Evolutionary conservation across 805 yeast species (phyloP), one percentile per base, ranked within the genome.

Genomic region (Lachancea sp.): DNA sequence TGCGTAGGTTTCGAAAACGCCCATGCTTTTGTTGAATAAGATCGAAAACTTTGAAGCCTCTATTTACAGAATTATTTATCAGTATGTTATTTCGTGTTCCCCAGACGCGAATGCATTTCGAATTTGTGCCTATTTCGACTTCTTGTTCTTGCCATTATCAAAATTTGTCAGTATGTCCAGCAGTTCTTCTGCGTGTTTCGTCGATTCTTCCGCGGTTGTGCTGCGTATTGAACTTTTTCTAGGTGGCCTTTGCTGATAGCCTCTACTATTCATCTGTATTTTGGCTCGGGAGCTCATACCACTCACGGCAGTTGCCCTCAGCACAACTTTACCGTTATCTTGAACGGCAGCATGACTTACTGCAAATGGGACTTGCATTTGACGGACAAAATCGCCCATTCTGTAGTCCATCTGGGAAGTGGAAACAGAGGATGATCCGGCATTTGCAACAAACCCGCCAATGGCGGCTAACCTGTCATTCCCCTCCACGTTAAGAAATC

Each of bases 371-470:
- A 67, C 58, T 28, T 62, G 62, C 33, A 61, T 52, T 48, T 72
- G 74, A 54, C 75, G 68, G 49, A 58, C 63, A 62, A 50, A 67
- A 63, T 42, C 71, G 63, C 48, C 68, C 61, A 42, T 60, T 47
- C 47, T 57, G 52, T 48, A 56, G 51, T 38, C 64, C 50, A 49
- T 61, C 55, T 55, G 62, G 45, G 49, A 58, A 49, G 56, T 66
- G 65, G 48, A 54, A 25, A 50, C 53, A 16, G 49, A 43, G 7
- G 53, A 45, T 48, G 55, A 33, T 52, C 63, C 46, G 46, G 64
- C 63, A 31, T 57, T 58, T 8, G 69, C 65, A 15, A 68, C 63
- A 43, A 74, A 70, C 5, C 78, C 84, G 49, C 82, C 87, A 47
- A 78, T 68, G 7, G 84, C 88, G 21, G 65, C 65, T 37, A 74